Evolutionary conservation across 768 basidiomycete species (phyloP), one percentile per base, ranked within the genome.

Genomic region (Lactifluus subvellereus): DNA sequence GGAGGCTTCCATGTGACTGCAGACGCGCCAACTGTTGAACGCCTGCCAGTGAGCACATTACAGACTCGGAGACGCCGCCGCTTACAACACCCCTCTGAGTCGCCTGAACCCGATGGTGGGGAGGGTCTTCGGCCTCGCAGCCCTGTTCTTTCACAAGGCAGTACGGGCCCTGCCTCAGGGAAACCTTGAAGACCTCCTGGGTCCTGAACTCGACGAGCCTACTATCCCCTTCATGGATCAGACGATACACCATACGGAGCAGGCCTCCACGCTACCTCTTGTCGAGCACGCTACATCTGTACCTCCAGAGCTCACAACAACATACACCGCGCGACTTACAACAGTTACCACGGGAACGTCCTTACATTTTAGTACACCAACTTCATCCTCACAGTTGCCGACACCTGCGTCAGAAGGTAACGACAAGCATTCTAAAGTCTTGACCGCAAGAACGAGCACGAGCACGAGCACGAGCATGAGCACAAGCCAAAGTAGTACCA

Each of bases 201-300:
- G 37, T 18, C 51, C 61, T 7, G 55, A 35, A 40, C 9, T 66
- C n/a, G 61, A 58, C n/a, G 52, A 48, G 8, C 65, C 61, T 32
- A 40, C 61, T 32, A 40, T 43, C 20, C 33, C 55, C 13, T 8
- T 42, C 51, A 30, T 45, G 22, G 43, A 33, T 37, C 42, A 54
- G 20, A 20, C 57, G 14, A 48, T 35, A 59, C 57, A 59, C 22
- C 57, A 51, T 6, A 59, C 52, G 65, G 65, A 66, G 65, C 65
- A 55, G 62, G 65, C 33, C 65, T 66, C 57, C 65, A 59, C 61
- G 22, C 35, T 37, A 45, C 45, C 40, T 56, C 57, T 5, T 33
- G 10, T 51, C 16, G 63, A 56, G 40, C 40, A 45, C 27, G 20
- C 27, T 47, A 64, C 53, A 8, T 42, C 35, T 14, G 14, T 10